A percentile compares a stretch with the other conserved stretches of the same genome.
These are phyloP conservation scores for Vigna nakashimae DNA, from an alignment of 306 rosid genomes.

Conservation along the genomic window DNA sequence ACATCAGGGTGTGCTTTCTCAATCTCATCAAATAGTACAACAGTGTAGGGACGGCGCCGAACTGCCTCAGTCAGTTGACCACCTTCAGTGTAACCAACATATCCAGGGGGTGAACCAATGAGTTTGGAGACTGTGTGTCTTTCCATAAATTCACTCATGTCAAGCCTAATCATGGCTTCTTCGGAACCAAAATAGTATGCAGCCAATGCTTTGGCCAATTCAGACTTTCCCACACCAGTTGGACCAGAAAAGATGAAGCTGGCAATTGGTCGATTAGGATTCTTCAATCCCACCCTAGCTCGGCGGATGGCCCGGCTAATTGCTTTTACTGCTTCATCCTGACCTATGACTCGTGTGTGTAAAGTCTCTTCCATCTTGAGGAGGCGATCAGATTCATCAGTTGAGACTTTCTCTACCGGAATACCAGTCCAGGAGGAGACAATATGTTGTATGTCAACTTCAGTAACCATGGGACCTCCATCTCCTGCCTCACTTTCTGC, in stretches of 20 bases:
- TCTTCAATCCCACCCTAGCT: constrained; percentile 94
- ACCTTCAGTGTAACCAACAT: constrained; percentile 96
- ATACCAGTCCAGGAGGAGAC: constrained; percentile 96
- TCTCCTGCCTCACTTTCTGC: constrained; percentile 97
- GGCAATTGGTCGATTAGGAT: constrained; percentile 95
- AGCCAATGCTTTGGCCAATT: constrained; percentile 90
- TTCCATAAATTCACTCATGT: constrained; percentile 99
- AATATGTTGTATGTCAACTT: constrained; percentile 89
- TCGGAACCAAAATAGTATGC: constrained; percentile 94
- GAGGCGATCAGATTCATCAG: constrained; percentile 94
- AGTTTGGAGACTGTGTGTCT: constrained; percentile 95
- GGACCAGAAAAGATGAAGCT: constrained; percentile 99
- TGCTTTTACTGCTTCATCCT: constrained; percentile 95
- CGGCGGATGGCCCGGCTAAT: constrained; percentile 94
- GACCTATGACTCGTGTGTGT: constrained; percentile 87
- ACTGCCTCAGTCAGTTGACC: constrained; percentile 98
- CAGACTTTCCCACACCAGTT: constrained; percentile 98
- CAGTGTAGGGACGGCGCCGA: constrained; percentile 94
- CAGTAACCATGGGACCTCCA: constrained; percentile 83
- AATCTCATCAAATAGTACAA: constrained; percentile 92
- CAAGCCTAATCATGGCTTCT: constrained; percentile 97
- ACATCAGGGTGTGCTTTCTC: constrained; percentile 99
- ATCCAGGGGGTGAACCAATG: constrained; percentile 97
- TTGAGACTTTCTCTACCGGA: constrained; percentile 93
- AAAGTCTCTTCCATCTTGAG: constrained; percentile 98